A percentile compares a stretch with the other conserved stretches of the same genome.
Conservation (phyloP, 768 basidiomycete species). For the Cystobasidiopsis lactophilus region DNA sequence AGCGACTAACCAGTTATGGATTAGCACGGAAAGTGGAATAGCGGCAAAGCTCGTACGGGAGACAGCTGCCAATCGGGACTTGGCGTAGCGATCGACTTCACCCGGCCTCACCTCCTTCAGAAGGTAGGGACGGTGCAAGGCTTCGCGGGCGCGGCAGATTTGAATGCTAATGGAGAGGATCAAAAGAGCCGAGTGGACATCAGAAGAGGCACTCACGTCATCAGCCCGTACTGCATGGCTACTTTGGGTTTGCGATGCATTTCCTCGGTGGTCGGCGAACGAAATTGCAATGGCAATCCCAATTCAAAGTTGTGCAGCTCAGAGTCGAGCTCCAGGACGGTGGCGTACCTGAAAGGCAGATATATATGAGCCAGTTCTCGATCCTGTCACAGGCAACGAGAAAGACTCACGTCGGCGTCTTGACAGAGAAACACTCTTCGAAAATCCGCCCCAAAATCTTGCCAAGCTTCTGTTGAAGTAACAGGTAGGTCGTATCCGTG, state of each 20-base stretch:
- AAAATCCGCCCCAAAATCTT: constrained; percentile 3
- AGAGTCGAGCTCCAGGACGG: constrained; percentile 5
- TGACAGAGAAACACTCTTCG: constrained; percentile 5
- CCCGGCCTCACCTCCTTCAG: constrained; percentile 1
- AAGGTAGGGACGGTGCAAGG: constrained; percentile 8
- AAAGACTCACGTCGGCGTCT: not conserved
- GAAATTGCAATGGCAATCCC: not conserved
- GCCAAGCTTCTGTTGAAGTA: not conserved
- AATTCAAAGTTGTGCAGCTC: constrained; percentile 1
- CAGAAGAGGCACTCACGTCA: not conserved
- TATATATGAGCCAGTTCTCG: not conserved
- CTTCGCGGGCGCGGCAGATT: constrained; percentile 1
- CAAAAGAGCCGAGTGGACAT: not conserved
- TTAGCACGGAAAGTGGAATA: no score
- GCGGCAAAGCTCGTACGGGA: not conserved
- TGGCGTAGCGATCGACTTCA: constrained; percentile 5
- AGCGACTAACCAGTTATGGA: no score
- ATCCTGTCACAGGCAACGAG: not conserved
- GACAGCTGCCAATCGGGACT: not conserved
- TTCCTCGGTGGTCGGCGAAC: not conserved
- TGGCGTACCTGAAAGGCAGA: not conserved
- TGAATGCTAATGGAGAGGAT: no score
- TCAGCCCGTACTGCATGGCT: not conserved
- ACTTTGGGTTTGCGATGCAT: no score
- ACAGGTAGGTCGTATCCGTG: not conserved